These are phyloP conservation scores for Naegleria lovaniensis DNA, from an alignment of 208 protist genomes.

Conservation along the genomic window DNA sequence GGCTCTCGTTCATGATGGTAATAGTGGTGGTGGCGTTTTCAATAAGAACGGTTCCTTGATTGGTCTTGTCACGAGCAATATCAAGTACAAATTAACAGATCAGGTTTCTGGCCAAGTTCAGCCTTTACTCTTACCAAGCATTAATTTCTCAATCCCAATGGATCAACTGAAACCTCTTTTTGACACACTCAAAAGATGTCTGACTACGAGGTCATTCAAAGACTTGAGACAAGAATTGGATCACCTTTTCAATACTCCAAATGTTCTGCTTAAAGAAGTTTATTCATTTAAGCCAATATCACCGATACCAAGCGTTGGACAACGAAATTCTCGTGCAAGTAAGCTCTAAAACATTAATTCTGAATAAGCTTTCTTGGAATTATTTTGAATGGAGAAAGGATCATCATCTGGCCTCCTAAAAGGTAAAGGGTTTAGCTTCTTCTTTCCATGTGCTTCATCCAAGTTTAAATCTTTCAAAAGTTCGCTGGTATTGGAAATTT, in stretches of 20 bases:
- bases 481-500: background rate
- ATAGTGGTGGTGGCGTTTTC: constrained; percentile 15
- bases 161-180: background rate
- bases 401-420: background rate
- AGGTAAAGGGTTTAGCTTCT: background rate
- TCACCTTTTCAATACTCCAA: background rate
- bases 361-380: background rate
- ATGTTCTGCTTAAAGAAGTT: background rate
- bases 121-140: background rate
- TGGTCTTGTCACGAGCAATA: constrained; percentile 11
- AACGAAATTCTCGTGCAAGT: background rate
- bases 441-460: background rate
- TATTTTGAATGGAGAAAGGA: background rate
- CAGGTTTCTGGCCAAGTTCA: background rate
- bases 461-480: background rate
- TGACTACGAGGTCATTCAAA: background rate
- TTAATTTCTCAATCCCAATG: background rate
- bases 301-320: background rate
- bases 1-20: background rate
- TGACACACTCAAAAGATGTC: background rate
- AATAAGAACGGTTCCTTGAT: background rate
- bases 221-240: background rate
- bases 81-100: background rate
- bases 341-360: background rate
- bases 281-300: constrained; percentile 1